These are phyloP conservation scores for Teunomyces pallodes DNA, from an alignment of 805 yeast species.

Conservation along the genomic window DNA sequence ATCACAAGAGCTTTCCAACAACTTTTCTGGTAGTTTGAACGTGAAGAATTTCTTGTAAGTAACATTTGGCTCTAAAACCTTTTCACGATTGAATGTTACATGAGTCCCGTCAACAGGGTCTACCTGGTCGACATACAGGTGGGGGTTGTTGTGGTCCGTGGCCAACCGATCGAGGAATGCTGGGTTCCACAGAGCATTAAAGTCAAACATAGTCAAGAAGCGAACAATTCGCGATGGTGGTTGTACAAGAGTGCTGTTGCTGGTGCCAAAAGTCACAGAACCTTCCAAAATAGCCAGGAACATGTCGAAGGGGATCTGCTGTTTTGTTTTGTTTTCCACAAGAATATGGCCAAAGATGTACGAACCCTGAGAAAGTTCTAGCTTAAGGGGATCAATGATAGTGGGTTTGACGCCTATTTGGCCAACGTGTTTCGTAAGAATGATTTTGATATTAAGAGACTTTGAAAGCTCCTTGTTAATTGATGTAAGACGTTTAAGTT, in stretches of 20 bases:
- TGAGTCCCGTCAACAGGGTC: slow-evolving; percentile 35
- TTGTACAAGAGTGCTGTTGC: slow-evolving; percentile 15
- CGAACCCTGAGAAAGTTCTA: slow-evolving; percentile 37
- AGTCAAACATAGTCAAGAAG: slow-evolving; percentile 41
- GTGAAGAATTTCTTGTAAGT: slow-evolving; percentile 41
- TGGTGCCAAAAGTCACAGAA: slow-evolving; percentile 21
- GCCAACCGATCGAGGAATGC: slow-evolving; percentile 29
- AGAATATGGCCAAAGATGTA: slow-evolving; percentile 35
- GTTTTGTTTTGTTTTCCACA: slow-evolving; percentile 26
- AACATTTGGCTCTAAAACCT: slow-evolving; percentile 27
- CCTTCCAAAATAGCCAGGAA: slow-evolving; percentile 41
- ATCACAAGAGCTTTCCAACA: slow-evolving; percentile 34
- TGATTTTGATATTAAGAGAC: slow-evolving; percentile 25
- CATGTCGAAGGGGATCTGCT: slow-evolving; percentile 37
- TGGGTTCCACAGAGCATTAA: slow-evolving; percentile 41
- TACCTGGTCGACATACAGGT: slow-evolving; percentile 17
- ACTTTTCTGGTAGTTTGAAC: slow-evolving; percentile 36
- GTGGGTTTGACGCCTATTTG: slow-evolving; percentile 30
- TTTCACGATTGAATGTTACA: slow-evolving; percentile 21
- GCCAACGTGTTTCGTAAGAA: slow-evolving; percentile 34
- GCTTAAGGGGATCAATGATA: slow-evolving; percentile 27
- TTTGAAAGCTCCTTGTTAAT: slow-evolving; percentile 27
- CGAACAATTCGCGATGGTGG: slow-evolving; percentile 20
- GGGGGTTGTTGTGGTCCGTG: slow-evolving; percentile 30
- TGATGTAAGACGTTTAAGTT: slow-evolving; percentile 29